A percentile compares a stretch with the other conserved stretches of the same genome.
phyloP scores from a whole-genome alignment of 805 yeast genomes.

The Starmerella powellii region DNA sequence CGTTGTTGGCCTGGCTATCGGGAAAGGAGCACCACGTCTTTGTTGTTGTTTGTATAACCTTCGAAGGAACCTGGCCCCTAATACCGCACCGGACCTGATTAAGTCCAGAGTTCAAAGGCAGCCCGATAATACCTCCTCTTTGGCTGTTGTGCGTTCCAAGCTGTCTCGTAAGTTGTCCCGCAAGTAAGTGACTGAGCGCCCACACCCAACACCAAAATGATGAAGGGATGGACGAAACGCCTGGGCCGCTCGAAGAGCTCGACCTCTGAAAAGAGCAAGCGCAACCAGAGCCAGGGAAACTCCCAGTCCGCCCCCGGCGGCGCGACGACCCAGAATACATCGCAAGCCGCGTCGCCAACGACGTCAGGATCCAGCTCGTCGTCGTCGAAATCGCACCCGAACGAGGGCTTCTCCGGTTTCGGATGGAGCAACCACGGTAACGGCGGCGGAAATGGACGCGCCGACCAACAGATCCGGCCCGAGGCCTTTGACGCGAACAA shows the following conservation, averaged over 20 bases:
- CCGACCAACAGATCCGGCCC: slow-evolving; percentile 23
- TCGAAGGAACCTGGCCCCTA: no score
- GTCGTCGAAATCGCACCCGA: not conserved
- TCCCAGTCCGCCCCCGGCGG: not conserved
- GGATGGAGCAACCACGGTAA: slow-evolving; percentile 4
- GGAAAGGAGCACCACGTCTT: no score
- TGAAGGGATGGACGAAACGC: slow-evolving; percentile 33
- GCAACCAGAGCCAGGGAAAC: not conserved
- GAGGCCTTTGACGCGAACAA: slow-evolving; percentile 25
- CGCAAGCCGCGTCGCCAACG: not conserved
- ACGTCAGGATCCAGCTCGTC: not conserved
- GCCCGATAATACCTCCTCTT: no score
- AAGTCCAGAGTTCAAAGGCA: no score
- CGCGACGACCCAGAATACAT: not conserved
- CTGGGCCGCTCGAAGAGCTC: slow-evolving; percentile 27
- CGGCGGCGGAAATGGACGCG: not conserved
- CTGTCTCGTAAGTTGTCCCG: no score
- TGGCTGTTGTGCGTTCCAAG: no score
- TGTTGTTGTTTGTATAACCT: no score
- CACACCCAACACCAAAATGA: no score
- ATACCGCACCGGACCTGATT: no score
- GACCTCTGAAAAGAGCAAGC: slow-evolving; percentile 21
- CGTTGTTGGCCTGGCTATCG: no score
- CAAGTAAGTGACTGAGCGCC: no score
- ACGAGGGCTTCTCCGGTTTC: slow-evolving; percentile 7